Conservation (phyloP, 2,329 filamentous ascomycete species). For the Alternaria ethzedia region DNA sequence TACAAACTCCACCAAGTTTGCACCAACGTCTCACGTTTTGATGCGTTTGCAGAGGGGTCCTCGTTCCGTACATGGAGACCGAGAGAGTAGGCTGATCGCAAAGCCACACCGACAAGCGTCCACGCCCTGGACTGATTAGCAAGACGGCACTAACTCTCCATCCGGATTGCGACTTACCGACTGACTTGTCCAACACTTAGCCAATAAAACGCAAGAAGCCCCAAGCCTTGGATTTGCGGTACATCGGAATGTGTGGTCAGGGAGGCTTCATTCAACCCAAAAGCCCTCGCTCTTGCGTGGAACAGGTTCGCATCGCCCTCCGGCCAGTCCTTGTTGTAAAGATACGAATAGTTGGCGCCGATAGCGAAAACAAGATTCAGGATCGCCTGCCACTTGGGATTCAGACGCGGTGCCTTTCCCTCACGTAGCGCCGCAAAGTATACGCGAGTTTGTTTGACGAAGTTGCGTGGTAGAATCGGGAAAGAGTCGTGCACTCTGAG, state of each 20-base stretch:
- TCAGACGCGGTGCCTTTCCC: conserved; percentile 25
- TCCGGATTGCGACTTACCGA: conserved; percentile 38
- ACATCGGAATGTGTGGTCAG: conserved; percentile 46
- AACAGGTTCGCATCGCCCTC: conserved; percentile 47
- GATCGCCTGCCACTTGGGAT: conserved; percentile 47
- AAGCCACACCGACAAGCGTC: conserved; percentile 45
- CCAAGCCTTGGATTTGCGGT: conserved; percentile 48
- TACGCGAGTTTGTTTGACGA: conserved; percentile 43
- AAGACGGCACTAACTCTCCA: neutral
- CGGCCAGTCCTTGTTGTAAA: conserved; percentile 35
- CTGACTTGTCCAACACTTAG: conserved; percentile 50
- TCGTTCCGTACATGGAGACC: conserved; percentile 50
- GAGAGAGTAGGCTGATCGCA: conserved; percentile 47
- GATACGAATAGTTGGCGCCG: conserved; percentile 48
- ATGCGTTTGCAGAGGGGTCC: conserved; percentile 34
- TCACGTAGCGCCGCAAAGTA: conserved; percentile 35
- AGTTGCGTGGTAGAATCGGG: conserved; percentile 46
- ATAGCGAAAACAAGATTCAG: conserved; percentile 53
- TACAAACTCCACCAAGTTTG: conserved; percentile 53
- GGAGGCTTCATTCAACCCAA: conserved; percentile 38
- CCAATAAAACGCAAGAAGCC: conserved; percentile 51
- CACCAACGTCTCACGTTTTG: conserved; percentile 45
- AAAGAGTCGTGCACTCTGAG: conserved; percentile 48
- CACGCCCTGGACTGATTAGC: conserved; percentile 44
- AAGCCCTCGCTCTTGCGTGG: conserved; percentile 46